Evolutionary conservation across 495 filamentous ascomycete species (phyloP), one percentile per base, ranked within the genome.

Genomic region (Xylaria sp.): DNA sequence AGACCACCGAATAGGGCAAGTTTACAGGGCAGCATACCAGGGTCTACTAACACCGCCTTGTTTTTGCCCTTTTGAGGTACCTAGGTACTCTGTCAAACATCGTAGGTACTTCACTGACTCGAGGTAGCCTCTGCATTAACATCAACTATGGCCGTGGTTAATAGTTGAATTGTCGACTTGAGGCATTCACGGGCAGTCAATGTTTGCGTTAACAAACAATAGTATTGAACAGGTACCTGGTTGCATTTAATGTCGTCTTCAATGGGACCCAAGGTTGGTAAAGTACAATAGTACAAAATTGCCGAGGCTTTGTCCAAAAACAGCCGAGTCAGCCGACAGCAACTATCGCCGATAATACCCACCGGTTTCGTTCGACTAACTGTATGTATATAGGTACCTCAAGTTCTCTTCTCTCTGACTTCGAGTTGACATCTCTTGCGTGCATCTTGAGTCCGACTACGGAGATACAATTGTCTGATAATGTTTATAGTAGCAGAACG

Each of bases 301-400:
- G 57, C 67, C 67, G 67, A 69, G 67, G 67, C 57, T 69, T 41
- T 61, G 37, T 69, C 67, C 57, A 37, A 41, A 69, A 62, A 21
- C 67, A 44, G 44, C 57, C 57, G 55, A 68, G 48, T 29, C 50
- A 67, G 43, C 64, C 63, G 63, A 66, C 41, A 35, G 41, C n/a
- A 29, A 62, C 59, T 62, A 62, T 62, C 21, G 37, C 59, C 59
- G 37, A 43, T 43, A 43, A 33, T 62, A 62, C n/a, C 37, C 21
- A 62, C 57, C 9, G 0, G 15, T 11, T 21, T n/a, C 55, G 37
- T 58, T 33, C 29, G 29, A 37, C 55, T 31, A 53, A 3, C n/a
- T n/a, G n/a, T 11, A 46, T 15, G 11, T 11, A n/a, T 11, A 7
- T 26, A 14, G 48, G 48, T 26, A 53, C 24, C 48, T 19, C 6